A percentile compares a stretch with the other conserved stretches of the same genome.
phyloP scores from a whole-genome alignment of 257 asterid species.

The Capsicum rhomboideum region DNA sequence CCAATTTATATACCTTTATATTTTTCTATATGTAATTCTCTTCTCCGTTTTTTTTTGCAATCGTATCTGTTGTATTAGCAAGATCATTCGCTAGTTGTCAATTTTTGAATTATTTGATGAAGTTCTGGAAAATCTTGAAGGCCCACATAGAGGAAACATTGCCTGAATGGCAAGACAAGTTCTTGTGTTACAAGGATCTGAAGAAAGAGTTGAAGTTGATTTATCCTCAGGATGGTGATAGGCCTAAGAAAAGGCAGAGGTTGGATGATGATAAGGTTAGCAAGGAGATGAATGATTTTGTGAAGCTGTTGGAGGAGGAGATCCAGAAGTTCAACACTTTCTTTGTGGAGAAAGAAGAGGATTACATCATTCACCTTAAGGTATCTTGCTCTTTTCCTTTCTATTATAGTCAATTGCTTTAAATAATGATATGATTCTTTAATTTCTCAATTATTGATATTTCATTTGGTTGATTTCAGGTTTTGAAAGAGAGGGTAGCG shows the following conservation, averaged over 20 bases:
- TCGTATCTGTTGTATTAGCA: not conserved
- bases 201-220: slow-evolving; percentile 26
- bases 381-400: not conserved
- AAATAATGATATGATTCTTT: not conserved
- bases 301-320: slow-evolving; percentile 30
- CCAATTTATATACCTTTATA: not conserved
- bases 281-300: slow-evolving; percentile 25
- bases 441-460: not conserved
- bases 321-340: slow-evolving; percentile 28
- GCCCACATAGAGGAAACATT: slow-evolving; percentile 20
- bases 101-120: not conserved
- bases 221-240: slow-evolving; percentile 9
- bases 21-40: not conserved
- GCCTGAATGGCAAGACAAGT: slow-evolving; percentile 33
- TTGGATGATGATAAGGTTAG: not conserved
- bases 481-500: slow-evolving; percentile 46
- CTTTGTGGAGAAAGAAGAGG: slow-evolving; percentile 28
- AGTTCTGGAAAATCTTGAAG: slow-evolving; percentile 25
- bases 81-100: no score
- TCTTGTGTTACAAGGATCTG: slow-evolving; percentile 28
- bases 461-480: slow-evolving; percentile 18
- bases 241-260: slow-evolving; percentile 14
- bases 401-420: no score
- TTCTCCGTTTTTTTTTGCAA: not conserved
- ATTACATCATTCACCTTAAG: slow-evolving; percentile 20